A percentile compares a stretch with the other conserved stretches of the same genome.
Conservation (phyloP, 805 yeast genomes). For the Yarrowia deformans region DNA sequence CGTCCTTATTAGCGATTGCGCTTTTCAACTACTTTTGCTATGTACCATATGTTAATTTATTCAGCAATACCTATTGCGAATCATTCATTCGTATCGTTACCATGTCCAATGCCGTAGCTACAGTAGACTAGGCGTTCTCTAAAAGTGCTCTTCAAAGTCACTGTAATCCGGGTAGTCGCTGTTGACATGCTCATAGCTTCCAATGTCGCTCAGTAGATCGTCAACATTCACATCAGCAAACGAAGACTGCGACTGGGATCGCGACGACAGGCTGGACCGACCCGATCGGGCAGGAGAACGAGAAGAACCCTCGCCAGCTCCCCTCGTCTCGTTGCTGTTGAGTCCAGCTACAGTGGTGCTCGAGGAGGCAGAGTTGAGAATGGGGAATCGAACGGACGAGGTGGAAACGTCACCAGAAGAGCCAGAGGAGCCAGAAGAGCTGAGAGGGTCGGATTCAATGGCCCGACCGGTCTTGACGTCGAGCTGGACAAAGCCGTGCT, state of each 20-base stretch:
- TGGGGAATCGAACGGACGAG: conserved; percentile 15
- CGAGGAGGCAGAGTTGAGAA: conserved; percentile 17
- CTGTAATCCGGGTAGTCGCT: conserved; percentile 19
- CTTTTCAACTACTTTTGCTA: not conserved
- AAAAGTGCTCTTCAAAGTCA: conserved; percentile 33
- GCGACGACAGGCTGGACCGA: not conserved
- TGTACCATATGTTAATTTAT: conserved; percentile 18
- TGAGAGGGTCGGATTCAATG: not conserved
- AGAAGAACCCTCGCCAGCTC: not conserved
- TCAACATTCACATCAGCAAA: conserved; percentile 3
- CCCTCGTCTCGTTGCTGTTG: not conserved
- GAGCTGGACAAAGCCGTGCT: conserved; percentile 8
- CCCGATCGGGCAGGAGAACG: not conserved
- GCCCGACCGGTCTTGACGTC: not conserved
- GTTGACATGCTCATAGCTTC: conserved; percentile 20
- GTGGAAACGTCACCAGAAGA: conserved; percentile 14
- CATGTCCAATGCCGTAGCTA: not conserved
- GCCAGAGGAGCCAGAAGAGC: not conserved
- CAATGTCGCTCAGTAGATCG: conserved; percentile 22
- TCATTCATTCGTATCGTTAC: not conserved
- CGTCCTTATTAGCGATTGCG: not conserved
- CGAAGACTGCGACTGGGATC: conserved; percentile 23
- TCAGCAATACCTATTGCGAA: not conserved
- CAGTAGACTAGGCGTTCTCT: too few relatives aligned
- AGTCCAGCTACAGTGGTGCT: not conserved